phyloP scores from a whole-genome alignment of 2,329 filamentous ascomycete species.

The Coniochaeta prunicola region DNA sequence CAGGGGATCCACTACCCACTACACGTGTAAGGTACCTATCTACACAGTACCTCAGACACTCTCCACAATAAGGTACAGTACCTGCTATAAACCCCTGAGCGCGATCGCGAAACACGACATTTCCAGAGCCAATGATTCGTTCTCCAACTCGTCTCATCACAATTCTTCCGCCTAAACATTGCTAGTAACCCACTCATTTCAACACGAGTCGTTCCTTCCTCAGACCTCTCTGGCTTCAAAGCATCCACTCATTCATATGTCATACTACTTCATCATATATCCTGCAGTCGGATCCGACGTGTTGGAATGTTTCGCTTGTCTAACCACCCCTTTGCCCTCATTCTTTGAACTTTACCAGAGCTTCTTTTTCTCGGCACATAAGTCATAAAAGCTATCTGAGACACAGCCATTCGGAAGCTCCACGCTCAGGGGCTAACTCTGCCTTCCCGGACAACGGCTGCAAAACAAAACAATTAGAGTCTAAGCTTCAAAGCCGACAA shows the following conservation, averaged over 20 bases:
- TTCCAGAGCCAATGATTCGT: not conserved
- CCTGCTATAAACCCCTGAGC: conserved; percentile 6
- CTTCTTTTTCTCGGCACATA: not conserved
- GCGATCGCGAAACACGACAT: conserved; percentile 2
- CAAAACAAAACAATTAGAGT: not conserved
- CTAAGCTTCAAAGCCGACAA: conserved; percentile 2
- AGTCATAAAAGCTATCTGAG: not conserved
- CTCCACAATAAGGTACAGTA: not conserved
- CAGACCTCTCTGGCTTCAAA: not conserved
- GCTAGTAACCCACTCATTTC: not conserved
- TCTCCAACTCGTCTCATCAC: conserved; percentile 10
- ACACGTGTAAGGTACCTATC: not conserved
- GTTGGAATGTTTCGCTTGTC: not conserved
- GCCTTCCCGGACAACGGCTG: conserved; percentile 1
- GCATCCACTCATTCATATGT: not conserved
- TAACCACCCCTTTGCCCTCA: not conserved
- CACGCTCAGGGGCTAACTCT: not conserved
- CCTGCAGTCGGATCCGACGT: not conserved
- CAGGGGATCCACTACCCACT: not conserved
- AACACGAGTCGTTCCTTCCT: not conserved
- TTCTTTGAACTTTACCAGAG: not conserved
- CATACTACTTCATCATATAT: too few relatives aligned
- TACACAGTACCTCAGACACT: too few relatives aligned
- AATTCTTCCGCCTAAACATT: conserved; percentile 17
- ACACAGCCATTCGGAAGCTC: not conserved